phyloP scores from a whole-genome alignment of 371 early-diverging fungal species.

The Mortierella sp. region DNA sequence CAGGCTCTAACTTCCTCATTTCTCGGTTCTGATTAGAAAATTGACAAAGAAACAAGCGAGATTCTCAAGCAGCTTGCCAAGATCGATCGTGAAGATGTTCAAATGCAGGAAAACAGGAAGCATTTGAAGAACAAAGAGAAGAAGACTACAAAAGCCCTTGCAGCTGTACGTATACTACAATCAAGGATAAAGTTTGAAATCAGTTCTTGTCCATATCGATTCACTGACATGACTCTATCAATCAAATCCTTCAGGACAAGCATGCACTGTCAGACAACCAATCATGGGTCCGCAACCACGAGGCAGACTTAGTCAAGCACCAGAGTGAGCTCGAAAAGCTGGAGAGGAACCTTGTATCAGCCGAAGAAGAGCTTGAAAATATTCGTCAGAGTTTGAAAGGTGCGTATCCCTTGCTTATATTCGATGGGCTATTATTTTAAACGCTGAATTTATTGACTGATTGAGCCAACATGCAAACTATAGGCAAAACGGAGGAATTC shows the following conservation, averaged over 20 bases:
- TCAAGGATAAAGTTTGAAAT: too few species aligned
- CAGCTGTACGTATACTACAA: constrained; percentile 59
- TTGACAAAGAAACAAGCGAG: constrained; percentile 69
- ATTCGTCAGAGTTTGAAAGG: constrained; percentile 86
- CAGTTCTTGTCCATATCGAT: not conserved
- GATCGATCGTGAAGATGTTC: constrained; percentile 85
- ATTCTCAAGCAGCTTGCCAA: constrained; percentile 72
- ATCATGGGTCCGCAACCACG: constrained; percentile 66
- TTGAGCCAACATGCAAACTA: not conserved
- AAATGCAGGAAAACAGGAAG: constrained; percentile 82
- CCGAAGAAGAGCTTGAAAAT: constrained; percentile 80
- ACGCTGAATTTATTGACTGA: not conserved
- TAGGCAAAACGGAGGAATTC: constrained; percentile 82
- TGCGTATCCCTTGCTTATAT: constrained; percentile 24
- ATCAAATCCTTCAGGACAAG: constrained; percentile 59
- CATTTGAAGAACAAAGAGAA: constrained; percentile 82
- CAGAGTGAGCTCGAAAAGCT: constrained; percentile 71
- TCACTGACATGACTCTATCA: not conserved
- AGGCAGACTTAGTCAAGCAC: constrained; percentile 65
- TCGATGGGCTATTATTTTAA: not conserved
- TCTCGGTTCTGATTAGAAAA: constrained; percentile 47
- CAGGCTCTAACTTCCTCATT: not conserved
- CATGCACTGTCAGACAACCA: constrained; percentile 62
- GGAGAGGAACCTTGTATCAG: constrained; percentile 70
- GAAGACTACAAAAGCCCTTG: constrained; percentile 71